phyloP scores from a whole-genome alignment of 345 rosid species.

The Microthlaspi erraticum region DNA sequence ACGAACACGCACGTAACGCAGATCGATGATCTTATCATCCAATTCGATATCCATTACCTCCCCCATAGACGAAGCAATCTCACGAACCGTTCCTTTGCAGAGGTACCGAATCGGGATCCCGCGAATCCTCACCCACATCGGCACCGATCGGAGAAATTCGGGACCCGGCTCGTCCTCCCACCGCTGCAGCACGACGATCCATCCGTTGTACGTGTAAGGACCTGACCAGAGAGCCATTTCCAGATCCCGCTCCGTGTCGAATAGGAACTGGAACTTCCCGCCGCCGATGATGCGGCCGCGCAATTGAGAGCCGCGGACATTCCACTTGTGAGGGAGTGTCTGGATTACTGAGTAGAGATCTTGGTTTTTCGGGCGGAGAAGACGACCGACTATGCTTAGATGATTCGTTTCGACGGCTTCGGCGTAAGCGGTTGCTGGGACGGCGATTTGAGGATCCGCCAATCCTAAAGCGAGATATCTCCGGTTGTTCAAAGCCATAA shows the following conservation, averaged over 20 bases:
- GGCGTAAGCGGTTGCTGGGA: slow-evolving; percentile 18
- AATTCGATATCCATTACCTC: slow-evolving; percentile 6
- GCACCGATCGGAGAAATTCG: background rate
- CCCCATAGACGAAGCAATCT: slow-evolving; percentile 27
- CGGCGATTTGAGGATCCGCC: background rate
- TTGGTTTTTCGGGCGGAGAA: slow-evolving; percentile 2
- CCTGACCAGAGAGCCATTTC: slow-evolving; percentile 20
- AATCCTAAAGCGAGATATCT: slow-evolving; percentile 18
- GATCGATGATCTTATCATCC: slow-evolving; percentile 2
- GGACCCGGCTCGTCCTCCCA: slow-evolving; percentile 31
- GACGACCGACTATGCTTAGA: slow-evolving; percentile 16
- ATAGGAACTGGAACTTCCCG: slow-evolving; percentile 22
- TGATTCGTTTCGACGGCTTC: background rate
- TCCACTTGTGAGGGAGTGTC: background rate
- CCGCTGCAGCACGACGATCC: slow-evolving; percentile 17
- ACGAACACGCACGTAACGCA: slow-evolving; percentile 16
- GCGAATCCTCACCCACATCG: slow-evolving; percentile 28
- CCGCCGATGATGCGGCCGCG: slow-evolving; percentile 19
- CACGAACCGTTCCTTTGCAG: slow-evolving; percentile 15
- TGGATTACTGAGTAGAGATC: slow-evolving; percentile 2
- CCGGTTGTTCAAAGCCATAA: slow-evolving; percentile 6
- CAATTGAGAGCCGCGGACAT: background rate
- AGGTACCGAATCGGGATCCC: slow-evolving; percentile 28
- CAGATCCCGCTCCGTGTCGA: slow-evolving; percentile 9
- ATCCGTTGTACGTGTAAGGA: slow-evolving; percentile 14